Percentiles rank a stretch among this genome's conserved stretches.
Evolutionary conservation across 768 basidiomycete genomes (phyloP).

Genomic region (Calocybe gangraenosa): DNA sequence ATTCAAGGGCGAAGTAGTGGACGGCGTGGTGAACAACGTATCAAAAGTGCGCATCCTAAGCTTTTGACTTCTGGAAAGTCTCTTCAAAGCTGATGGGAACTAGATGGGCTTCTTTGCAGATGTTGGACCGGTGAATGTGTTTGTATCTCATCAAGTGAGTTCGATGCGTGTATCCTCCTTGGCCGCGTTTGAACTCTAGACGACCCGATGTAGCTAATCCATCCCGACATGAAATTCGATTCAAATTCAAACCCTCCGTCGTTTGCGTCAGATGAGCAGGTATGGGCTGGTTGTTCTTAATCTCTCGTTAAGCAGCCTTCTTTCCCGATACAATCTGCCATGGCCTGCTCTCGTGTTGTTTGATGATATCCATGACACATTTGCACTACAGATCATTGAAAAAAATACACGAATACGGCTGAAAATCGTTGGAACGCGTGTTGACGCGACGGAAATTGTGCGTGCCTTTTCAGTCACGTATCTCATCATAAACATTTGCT

Average conservation of each 20-base stretch:
- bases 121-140: conserved; percentile 90
- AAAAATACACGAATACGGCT: conserved; percentile 89
- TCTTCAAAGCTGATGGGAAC: neutral
- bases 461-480: conserved; percentile 24
- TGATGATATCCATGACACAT: conserved; percentile 3
- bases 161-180: neutral
- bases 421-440: conserved; percentile 97
- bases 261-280: conserved; percentile 88
- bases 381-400: conserved; percentile 71
- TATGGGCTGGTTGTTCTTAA: conserved; percentile 22
- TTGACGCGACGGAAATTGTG: conserved; percentile 97
- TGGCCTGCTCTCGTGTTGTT: neutral
- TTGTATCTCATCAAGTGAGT: conserved; percentile 91
- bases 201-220: conserved; percentile 65
- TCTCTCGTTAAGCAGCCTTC: neutral
- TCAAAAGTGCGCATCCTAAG: conserved; percentile 65
- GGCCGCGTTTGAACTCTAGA: neutral
- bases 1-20: conserved; percentile 99
- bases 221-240: conserved; percentile 92
- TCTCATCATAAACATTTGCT: neutral
- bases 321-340: neutral
- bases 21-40: conserved; percentile 93
- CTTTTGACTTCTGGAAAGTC: neutral
- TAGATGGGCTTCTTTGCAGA: conserved; percentile 99
- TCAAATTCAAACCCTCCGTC: conserved; percentile 97